Base-by-base conservation (phyloP, 495 filamentous ascomycete species). In the Penicillium tannophilum region DNA sequence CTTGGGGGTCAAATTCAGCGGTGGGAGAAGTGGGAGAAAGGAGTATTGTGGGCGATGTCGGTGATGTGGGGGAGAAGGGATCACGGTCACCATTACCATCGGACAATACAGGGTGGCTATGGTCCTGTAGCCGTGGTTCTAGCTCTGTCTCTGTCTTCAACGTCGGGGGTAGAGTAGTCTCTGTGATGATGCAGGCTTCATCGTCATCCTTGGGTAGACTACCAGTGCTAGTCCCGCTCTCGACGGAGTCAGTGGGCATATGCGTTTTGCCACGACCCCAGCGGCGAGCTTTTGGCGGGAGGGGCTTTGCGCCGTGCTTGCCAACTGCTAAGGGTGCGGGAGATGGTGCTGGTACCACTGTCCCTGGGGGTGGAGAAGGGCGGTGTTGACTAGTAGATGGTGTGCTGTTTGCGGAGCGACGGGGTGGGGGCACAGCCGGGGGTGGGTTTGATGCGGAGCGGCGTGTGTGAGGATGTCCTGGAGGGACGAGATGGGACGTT, bases 391-490 rank as follows among this genome's bases (percentile, higher is more conserved):
- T 56, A 20, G 59, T 64, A 52, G 63, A 58, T 41, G 69, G 61
- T 20, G 60, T 66, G 19, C 58, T 57, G n/a, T 62, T 53, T 12
- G 58, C 52, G 14, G 72, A 76, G 33, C 75, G 74, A 23, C 75
- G 66, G 12, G 75, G 75, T 26, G 75, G 75, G 14, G 75, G 75
- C 14, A 78, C 62, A 14, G 74, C 75, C 1, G 75, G 75, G 5
- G 75, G 72, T 12, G 75, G 72, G 42, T 76, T 74, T 23, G 75
- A 78, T 20, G 63, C 72, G 8, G 75, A 74, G 53, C 76, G 72
- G 17, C 72, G 71, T 8, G 62, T 39, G 42, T 66, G 65, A 11
- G 70, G 58, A 11, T 66, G 39, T 41, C 39, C 45, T 41, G 71
- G 65, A 8, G 67, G 69, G 10, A 54, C 58, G 20, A 74, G 69